phyloP scores from a whole-genome alignment of 257 asterid genomes.

The Orobanche coerulescens region DNA sequence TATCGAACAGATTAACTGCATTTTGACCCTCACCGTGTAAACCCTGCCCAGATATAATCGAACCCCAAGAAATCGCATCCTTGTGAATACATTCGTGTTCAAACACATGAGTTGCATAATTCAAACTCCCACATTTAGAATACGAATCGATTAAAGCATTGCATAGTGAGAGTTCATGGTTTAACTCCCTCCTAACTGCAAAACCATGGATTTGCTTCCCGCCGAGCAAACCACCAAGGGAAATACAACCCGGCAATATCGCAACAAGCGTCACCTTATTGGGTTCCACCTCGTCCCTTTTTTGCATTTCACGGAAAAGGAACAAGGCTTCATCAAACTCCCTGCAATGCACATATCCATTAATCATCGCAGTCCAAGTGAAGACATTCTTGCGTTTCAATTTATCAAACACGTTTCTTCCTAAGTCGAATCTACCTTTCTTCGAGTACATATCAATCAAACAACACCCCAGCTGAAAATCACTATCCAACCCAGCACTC shows the following conservation, averaged over 20 bases:
- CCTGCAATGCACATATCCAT: slow-evolving; percentile 43
- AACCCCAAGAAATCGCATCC: slow-evolving; percentile 64
- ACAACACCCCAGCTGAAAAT: slow-evolving; percentile 56
- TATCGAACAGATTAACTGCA: slow-evolving; percentile 35
- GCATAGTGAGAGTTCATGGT: slow-evolving; percentile 33
- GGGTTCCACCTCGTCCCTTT: slow-evolving; percentile 33
- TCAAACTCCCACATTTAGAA: slow-evolving; percentile 54
- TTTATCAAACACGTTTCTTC: slow-evolving; percentile 44
- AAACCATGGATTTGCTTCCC: slow-evolving; percentile 63
- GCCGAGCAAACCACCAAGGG: slow-evolving; percentile 41
- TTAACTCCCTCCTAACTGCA: slow-evolving; percentile 41
- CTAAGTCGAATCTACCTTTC: slow-evolving; percentile 29
- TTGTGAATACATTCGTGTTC: slow-evolving; percentile 32
- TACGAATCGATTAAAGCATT: slow-evolving; percentile 54
- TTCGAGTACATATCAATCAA: slow-evolving; percentile 63
- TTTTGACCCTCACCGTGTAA: slow-evolving; percentile 52
- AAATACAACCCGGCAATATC: slow-evolving; percentile 47
- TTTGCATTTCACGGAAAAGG: slow-evolving; percentile 51
- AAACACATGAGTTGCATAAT: slow-evolving; percentile 39
- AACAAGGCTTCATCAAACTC: slow-evolving; percentile 38
- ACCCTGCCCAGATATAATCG: slow-evolving; percentile 52
- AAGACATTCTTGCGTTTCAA: slow-evolving; percentile 39
- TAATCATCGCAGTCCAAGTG: slow-evolving; percentile 63
- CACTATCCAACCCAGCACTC: slow-evolving; percentile 22
- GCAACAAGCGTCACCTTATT: slow-evolving; percentile 57